Evolutionary conservation across 768 basidiomycete genomes (phyloP).

Genomic region (Pleurotus djamor): DNA sequence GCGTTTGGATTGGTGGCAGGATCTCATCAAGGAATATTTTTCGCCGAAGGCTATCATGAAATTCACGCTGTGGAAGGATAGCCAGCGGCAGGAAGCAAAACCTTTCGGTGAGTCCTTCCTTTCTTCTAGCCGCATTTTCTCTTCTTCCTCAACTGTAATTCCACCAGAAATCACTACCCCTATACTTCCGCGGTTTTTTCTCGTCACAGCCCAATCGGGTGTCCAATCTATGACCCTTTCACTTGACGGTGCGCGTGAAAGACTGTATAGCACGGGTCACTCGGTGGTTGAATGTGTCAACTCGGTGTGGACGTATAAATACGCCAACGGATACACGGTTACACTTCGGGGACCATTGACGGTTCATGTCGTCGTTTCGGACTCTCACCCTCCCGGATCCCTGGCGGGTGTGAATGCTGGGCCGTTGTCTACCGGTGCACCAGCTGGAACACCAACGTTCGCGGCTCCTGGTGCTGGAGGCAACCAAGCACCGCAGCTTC

Average conservation of each 20-base stretch:
- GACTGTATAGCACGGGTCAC: constrained; percentile 40
- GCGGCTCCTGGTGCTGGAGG: neutral
- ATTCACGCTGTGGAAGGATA: constrained; percentile 88
- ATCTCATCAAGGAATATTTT: constrained; percentile 68
- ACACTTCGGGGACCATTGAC: constrained; percentile 74
- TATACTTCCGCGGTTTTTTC: constrained; percentile 81
- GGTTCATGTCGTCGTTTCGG: constrained; percentile 51
- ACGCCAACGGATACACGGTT: constrained; percentile 76
- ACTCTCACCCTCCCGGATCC: constrained; percentile 25
- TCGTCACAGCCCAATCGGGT: constrained; percentile 81
- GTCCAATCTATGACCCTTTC: constrained; percentile 82
- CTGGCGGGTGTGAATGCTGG: neutral
- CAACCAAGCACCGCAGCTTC: constrained; percentile 15
- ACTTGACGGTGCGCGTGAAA: constrained; percentile 75
- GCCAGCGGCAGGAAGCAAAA: constrained; percentile 74
- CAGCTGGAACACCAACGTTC: constrained; percentile 3
- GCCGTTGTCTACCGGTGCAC: neutral
- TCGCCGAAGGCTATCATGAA: constrained; percentile 70
- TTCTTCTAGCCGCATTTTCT: neutral
- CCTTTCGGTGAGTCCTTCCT: constrained; percentile 65
- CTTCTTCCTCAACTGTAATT: too few relatives aligned
- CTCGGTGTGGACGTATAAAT: constrained; percentile 82
- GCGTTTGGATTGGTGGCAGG: constrained; percentile 65
- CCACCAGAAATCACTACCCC: constrained; percentile 84
- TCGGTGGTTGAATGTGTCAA: constrained; percentile 67